Percentiles rank a stretch among this genome's conserved stretches.
These are phyloP conservation scores for Leucogyrophana mollusca DNA, from an alignment of 768 basidiomycete genomes.

Conservation along the genomic window DNA sequence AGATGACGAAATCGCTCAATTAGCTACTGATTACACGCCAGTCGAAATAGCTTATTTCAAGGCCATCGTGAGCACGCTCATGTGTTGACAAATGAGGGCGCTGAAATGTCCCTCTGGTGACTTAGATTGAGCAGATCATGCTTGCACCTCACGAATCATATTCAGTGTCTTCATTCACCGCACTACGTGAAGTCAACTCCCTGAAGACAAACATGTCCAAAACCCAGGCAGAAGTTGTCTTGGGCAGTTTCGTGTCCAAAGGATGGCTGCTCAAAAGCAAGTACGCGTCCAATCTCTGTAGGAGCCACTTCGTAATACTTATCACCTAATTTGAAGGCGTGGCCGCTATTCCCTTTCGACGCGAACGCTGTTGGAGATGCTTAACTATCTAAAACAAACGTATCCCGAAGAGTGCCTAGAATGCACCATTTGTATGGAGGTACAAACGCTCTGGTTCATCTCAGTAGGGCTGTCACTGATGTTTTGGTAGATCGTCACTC, in stretches of 20 bases:
- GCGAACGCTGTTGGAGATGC: constrained; percentile 73
- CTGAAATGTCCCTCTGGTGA: not conserved
- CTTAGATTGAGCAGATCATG: constrained; percentile 90
- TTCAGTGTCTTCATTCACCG: constrained; percentile 75
- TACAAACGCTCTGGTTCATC: constrained; percentile 25
- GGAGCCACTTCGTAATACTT: not conserved
- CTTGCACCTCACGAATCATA: constrained; percentile 71
- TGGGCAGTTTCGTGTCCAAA: constrained; percentile 81
- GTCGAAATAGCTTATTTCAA: constrained; percentile 85
- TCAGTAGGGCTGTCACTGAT: not conserved
- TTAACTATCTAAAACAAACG: constrained; percentile 67
- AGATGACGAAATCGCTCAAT: constrained; percentile 78
- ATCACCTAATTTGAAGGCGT: constrained; percentile 35
- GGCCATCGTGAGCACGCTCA: constrained; percentile 55
- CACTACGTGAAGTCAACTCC: constrained; percentile 64
- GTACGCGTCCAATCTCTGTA: constrained; percentile 36
- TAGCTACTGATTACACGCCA: constrained; percentile 80
- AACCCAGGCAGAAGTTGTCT: constrained; percentile 67
- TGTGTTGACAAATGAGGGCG: not conserved
- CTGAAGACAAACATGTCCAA: constrained; percentile 70
- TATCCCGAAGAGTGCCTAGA: constrained; percentile 71
- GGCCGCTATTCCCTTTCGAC: constrained; percentile 76
- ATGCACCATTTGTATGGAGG: constrained; percentile 75
- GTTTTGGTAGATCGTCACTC: constrained; percentile 57
- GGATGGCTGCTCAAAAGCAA: constrained; percentile 78